Base-by-base conservation (phyloP, 2,329 filamentous ascomycete genomes). In the Colletotrichum sp. region DNA sequence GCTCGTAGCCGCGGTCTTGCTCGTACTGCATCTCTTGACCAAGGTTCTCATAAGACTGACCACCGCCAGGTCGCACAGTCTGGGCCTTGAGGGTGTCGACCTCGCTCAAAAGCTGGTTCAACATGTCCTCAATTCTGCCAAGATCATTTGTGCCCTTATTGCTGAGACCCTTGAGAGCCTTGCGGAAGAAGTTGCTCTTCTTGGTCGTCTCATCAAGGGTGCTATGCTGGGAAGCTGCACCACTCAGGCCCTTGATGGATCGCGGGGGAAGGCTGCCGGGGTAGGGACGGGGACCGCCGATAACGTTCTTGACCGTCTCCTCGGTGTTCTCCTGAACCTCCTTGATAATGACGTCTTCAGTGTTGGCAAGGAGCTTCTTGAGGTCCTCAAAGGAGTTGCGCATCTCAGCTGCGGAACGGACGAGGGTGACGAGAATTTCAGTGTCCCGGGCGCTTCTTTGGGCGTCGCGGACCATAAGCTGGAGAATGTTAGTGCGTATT, bases 371-470 rank as follows among this genome's bases (percentile, higher is more conserved):
- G 81, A 98, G 94, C 78, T 93, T 94, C 88, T 97, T 98, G 90
- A 99, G 94, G 80, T 98, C 96, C 79, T 98, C 95, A 82, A 98
- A 98, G 1, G 95, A 98, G 79, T 95, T 98, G 78, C 96, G 95
- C 96, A 98, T 98, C 85, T 99, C 97, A 15, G 97, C 94, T 6
- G 97, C 96, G 71, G 96, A 96, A 75, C 96, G 94, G 77, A 99
- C 97, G 36, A 99, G 91, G 1, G 97, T 96, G 63, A 98, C 95
- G 22, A 99, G 88, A 71, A 99, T 98, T 85, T 99, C 97, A 0
- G 97, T 98, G 81, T 99, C 97, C 60, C 97, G 92, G 61, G 97
- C 97, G 85, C 97, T 98, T 75, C 97, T 93, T 86, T 98, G 96
- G 55, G 96, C 97, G 86, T 99, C 97, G 44, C 97, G 94, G 78